Base-by-base conservation (phyloP, 2,329 filamentous ascomycete species). In the Alternaria panax region DNA sequence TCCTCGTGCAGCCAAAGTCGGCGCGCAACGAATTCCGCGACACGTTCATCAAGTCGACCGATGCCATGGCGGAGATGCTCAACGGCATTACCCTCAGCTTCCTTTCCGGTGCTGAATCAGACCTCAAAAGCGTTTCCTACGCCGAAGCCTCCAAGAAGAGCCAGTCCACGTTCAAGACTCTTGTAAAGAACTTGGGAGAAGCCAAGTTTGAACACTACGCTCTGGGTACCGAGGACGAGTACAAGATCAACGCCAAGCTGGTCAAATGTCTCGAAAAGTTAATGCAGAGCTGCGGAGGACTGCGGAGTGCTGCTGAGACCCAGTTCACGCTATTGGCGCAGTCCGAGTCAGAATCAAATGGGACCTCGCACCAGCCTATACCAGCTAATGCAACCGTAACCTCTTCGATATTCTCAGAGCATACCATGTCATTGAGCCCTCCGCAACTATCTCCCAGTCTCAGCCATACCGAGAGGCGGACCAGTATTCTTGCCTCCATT, bases 171-270 rank as follows among this genome's bases (percentile, higher is more conserved):
- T 89, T 93, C 70, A 83, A 85, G 14, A 84, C 87, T 34, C 88
- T 97, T 75, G 87, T 90, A 51, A 92, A 90, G 74, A 90, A 92
- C 60, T 82, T 97, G 12, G 87, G 88, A 63, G 94, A 98, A 76
- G 91, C 93, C 14, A 96, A 94, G 74, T 89, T 92, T 59, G 94
- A 98, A 76, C 92, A 97, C 72, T 97, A 92, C 71, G 81, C 93
- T 2, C 77, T 92, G 5, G 94, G 94, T 2, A 89, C 87, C 3
- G 93, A 97, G 75, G 85, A 85, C 55, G 86, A 94, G 62, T 96
- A 96, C 75, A 84, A 85, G 36, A 84, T 96, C 3, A 92, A 97
- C 71, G 89, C 90, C 65, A 88, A 86, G 24, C 85, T 98, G 4
- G 90, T 94, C 43, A 90, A 92, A 71, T 94, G 92, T 66, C 87